A percentile compares a stretch with the other conserved stretches of the same genome.
These are phyloP conservation scores for Collariella sp. DNA, from an alignment of 495 filamentous ascomycete species.

Conservation along the genomic window DNA sequence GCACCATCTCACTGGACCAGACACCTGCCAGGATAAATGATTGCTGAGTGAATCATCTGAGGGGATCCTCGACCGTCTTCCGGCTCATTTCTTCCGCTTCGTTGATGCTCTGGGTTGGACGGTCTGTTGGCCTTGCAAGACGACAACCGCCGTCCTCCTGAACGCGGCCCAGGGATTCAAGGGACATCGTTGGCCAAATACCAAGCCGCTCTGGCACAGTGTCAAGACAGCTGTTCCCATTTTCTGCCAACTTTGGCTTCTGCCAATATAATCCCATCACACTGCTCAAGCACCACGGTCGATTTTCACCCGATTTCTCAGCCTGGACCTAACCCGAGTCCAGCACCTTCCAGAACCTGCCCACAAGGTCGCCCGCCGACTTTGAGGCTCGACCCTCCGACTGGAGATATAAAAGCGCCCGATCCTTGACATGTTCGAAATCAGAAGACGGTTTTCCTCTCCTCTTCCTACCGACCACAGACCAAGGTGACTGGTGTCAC, in stretches of 20 bases:
- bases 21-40: constrained; percentile 9
- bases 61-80: background rate
- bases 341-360: constrained; percentile 21
- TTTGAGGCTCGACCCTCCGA: constrained; percentile 28
- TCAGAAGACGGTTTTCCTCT: constrained; percentile 40
- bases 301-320: constrained; percentile 18
- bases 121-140: too few species aligned
- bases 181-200: constrained; percentile 8
- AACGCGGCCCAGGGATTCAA: too few species aligned
- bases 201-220: constrained; percentile 10
- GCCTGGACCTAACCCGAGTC: constrained; percentile 25
- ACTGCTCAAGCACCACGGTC: constrained; percentile 6
- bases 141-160: too few species aligned
- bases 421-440: constrained; percentile 44
- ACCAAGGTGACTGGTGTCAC: constrained; percentile 48
- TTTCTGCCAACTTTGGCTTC: constrained; percentile 19
- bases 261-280: constrained; percentile 12
- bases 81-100: background rate
- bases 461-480: constrained; percentile 49
- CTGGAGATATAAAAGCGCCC: constrained; percentile 30
- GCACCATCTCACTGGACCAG: constrained; percentile 1
- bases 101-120: background rate
- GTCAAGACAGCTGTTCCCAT: constrained; percentile 5
- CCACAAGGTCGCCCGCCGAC: constrained; percentile 24
- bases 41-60: constrained; percentile 20